Evolutionary conservation across 2,329 filamentous ascomycete species (phyloP), one percentile per base, ranked within the genome.

Genomic region (Phialocephala sp.): DNA sequence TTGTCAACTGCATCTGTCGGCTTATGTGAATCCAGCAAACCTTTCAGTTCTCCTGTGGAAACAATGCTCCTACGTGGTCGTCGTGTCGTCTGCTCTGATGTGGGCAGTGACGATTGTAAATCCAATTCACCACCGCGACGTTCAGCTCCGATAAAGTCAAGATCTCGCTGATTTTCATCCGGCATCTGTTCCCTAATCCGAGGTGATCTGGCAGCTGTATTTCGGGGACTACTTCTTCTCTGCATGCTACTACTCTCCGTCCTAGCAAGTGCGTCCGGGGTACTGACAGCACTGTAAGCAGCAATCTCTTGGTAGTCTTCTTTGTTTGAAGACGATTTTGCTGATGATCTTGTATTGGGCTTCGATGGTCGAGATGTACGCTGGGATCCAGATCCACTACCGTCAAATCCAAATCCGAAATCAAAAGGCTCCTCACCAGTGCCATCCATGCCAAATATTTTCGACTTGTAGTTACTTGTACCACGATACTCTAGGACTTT

Each of bases 371-470:
- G 60, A 52, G 54, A 60, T 14, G 27, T 45, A 45, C 27, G 39
- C 12, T 58, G 60, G 18, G 22, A 39, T 11, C 27, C 39, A 20
- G 55, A 59, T 24, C 50, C 52, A 36, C 58, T 27, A 12, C 63
- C 63, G 41, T 65, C 63, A 9, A 50, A 52, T 20, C 58, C 35
- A 60, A 60, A 50, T n/a, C 9, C 14, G 4, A 50, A 45, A 14
- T 45, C 43, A 20, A 45, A 45, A 45, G 43, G 43, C 18, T 45
- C 43, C 14, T 45, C 43, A 20, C 8, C 4, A 45, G n/a, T 50
- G n/a, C 45, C 45, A 24, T 50, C 45, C n/a, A 50, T 22, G 8
- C 45, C 45, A 24, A 50, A 50, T n/a, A 50, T 24, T n/a, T 11
- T 50, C 5, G 45, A 22, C 20, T 50, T 50, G 9, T 50, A 50